Evolutionary conservation across 345 rosid genomes (phyloP).

Genomic region (Euclidium syriacum): DNA sequence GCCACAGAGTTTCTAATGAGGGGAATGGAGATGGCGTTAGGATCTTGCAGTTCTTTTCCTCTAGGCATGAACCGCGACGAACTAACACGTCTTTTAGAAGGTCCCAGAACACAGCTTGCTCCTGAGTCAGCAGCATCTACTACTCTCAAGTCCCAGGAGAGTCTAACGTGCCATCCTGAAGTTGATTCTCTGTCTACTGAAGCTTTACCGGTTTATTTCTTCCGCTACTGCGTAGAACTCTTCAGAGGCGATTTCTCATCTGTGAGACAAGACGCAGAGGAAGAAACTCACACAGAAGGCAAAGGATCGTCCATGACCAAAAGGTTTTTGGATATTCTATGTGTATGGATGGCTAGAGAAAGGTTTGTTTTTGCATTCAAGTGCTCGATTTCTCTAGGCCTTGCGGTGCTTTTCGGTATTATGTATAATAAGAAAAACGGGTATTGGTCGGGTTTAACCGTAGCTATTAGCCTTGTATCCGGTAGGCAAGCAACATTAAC

Average conservation of each 20-base stretch:
- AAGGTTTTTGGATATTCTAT: constrained; percentile 19
- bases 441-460: constrained; percentile 75
- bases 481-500: constrained; percentile 55
- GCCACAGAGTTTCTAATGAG: constrained; percentile 43
- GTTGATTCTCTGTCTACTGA: constrained; percentile 26
- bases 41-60: constrained; percentile 47
- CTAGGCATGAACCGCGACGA: constrained; percentile 36
- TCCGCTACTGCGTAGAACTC: constrained; percentile 46
- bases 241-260: constrained; percentile 38
- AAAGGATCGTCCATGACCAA: background rate
- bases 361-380: constrained; percentile 43
- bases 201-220: constrained; percentile 47
- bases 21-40: constrained; percentile 51
- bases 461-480: constrained; percentile 55
- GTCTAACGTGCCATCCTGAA: constrained; percentile 17
- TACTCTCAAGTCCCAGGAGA: constrained; percentile 31
- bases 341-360: constrained; percentile 27
- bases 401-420: constrained; percentile 57
- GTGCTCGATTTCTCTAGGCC: constrained; percentile 60
- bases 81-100: constrained; percentile 24
- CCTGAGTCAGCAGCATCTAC: constrained; percentile 30
- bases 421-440: constrained; percentile 47
- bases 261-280: constrained; percentile 6
- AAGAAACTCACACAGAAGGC: background rate
- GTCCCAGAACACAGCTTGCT: constrained; percentile 24